Evolutionary conservation across 306 rosid genomes (phyloP).

Genomic region (Casuarina cunninghamiana): DNA sequence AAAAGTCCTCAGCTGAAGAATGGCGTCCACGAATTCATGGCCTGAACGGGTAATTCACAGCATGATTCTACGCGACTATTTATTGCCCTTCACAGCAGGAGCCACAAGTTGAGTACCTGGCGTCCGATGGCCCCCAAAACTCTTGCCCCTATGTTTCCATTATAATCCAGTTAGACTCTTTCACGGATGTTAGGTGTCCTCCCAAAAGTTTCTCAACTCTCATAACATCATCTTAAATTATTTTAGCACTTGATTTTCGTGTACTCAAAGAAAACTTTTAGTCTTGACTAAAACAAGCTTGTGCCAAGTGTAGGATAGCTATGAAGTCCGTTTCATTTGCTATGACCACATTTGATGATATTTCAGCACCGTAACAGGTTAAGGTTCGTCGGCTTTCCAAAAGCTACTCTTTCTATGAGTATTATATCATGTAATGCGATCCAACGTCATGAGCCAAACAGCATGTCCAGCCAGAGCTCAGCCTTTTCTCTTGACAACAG

Average conservation of each 20-base stretch:
- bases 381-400: not conserved
- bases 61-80: not conserved
- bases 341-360: not conserved
- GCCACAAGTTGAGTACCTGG: not conserved
- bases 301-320: too few species aligned
- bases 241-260: not conserved
- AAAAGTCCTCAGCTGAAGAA: conserved; percentile 47
- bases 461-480: not conserved
- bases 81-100: not conserved
- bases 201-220: not conserved
- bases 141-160: not conserved
- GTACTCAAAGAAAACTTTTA: not conserved
- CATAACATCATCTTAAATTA: not conserved
- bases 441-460: not conserved
- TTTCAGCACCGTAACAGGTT: not conserved
- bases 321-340: not conserved
- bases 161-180: not conserved
- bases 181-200: not conserved
- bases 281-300: not conserved
- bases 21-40: not conserved
- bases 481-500: not conserved
- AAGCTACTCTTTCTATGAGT: not conserved
- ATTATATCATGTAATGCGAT: not conserved
- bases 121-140: not conserved
- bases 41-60: not conserved